A percentile compares a stretch with the other conserved stretches of the same genome.
These are phyloP conservation scores for Malus hybrid DNA, from an alignment of 331 rosid genomes.

Conservation along the genomic window DNA sequence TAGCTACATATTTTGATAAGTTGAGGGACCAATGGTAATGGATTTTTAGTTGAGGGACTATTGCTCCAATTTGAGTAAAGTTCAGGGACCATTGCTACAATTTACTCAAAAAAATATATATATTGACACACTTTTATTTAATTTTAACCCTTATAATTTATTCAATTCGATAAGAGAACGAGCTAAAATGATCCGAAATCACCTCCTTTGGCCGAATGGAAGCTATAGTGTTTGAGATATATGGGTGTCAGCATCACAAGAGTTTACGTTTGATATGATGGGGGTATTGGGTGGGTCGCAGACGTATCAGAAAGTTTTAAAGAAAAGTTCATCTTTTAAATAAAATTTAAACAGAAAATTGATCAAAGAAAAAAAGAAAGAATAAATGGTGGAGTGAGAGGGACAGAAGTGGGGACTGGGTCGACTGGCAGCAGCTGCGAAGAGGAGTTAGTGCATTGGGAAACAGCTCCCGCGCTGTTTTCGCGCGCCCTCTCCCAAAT, in stretches of 20 bases:
- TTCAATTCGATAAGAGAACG: no score
- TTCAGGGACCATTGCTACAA: no score
- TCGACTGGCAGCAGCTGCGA: background rate
- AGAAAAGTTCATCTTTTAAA: background rate
- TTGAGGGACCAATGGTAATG: no score
- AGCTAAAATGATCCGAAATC: no score
- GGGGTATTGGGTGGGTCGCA: slow-evolving; percentile 20
- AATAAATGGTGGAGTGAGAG: background rate
- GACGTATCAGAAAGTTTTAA: slow-evolving; percentile 8
- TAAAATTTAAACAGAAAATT: background rate
- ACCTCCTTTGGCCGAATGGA: no score
- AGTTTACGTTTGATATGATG: slow-evolving; percentile 58
- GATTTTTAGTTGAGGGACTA: no score
- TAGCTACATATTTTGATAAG: no score
- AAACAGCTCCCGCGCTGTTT: slow-evolving; percentile 96
- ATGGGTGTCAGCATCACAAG: slow-evolving; percentile 28
- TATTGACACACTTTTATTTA: no score
- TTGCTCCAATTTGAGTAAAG: no score
- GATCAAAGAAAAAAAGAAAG: background rate
- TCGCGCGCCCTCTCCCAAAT: slow-evolving; percentile 66
- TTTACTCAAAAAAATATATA: no score
- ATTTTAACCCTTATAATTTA: no score
- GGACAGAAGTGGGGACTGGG: background rate
- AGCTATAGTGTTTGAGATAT: background rate
- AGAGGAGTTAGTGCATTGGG: slow-evolving; percentile 47